These are phyloP conservation scores for Peronospora farinosa DNA, from an alignment of 352 stramenopile genomes.

Conservation along the genomic window DNA sequence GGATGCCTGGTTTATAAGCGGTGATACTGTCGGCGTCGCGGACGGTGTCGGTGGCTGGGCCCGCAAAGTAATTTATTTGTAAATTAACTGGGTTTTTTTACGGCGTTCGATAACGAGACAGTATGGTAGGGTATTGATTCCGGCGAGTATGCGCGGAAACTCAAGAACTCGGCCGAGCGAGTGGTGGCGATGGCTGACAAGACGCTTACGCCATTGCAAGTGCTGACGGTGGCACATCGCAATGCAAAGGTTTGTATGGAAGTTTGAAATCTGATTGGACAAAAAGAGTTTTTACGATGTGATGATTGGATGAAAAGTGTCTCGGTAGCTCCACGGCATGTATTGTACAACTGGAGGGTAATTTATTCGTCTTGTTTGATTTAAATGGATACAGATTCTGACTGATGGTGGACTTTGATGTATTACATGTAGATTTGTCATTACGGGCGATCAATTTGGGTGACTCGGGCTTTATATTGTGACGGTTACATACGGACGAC, in stretches of 20 bases:
- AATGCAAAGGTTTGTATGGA: constrained; percentile 42
- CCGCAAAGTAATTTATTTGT: constrained; percentile 46
- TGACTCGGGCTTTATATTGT: constrained; percentile 91
- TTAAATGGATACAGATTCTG: background rate
- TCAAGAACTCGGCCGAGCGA: constrained; percentile 55
- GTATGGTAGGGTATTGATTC: constrained; percentile 70
- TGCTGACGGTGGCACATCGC: constrained; percentile 62
- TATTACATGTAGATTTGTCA: constrained; percentile 26
- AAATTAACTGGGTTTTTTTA: background rate
- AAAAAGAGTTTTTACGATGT: constrained; percentile 5
- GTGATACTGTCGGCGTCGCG: constrained; percentile 73
- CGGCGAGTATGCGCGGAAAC: constrained; percentile 79
- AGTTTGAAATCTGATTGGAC: background rate
- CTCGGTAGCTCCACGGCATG: constrained; percentile 81
- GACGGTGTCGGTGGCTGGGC: constrained; percentile 85
- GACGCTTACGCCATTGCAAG: constrained; percentile 50
- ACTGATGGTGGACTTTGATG: background rate
- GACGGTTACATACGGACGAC: constrained; percentile 55
- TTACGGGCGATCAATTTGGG: constrained; percentile 90
- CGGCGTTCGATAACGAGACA: background rate
- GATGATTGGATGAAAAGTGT: constrained; percentile 30
- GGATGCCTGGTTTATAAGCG: constrained; percentile 79
- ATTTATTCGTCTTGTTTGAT: constrained; percentile 1
- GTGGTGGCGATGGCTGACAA: constrained; percentile 17
- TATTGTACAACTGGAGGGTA: constrained; percentile 75